Evolutionary conservation across 2,329 filamentous ascomycete genomes (phyloP), one percentile per base, ranked within the genome.

Genomic region (Cyanodermella asteris): DNA sequence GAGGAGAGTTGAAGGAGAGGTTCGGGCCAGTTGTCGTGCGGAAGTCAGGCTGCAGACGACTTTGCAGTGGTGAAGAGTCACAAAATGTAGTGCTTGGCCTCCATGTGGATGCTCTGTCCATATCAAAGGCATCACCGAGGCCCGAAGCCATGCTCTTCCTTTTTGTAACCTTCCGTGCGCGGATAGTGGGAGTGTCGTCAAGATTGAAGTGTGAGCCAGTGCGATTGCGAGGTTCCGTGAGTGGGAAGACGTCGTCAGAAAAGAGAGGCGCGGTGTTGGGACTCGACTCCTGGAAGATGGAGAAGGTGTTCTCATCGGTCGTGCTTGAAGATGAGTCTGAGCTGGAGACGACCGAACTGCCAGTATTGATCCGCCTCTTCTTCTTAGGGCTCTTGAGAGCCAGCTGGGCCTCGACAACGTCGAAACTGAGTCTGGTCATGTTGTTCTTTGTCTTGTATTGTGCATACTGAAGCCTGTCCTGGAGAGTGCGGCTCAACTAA

Each of bases 371-470:
- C 38, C 74, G 64, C 51, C 72, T 75, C 38, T 71, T 64, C 51
- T 73, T 67, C 44, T 82, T 60, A 50, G 84, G 67, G 44, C 81
- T 66, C 44, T 35, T 31, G 7, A 35, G 84, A 73, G n/a, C n/a
- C 34, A 84, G 56, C 45, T 72, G 75, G 25, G 80, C 78, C 51
- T 91, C 80, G 51, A 91, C 78, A 32, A 61, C 71, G 45, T 81
- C 77, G 42, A 90, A 66, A 34, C 74, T 77, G 45, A 91, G 64
- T 49, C 87, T 77, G 51, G 93, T 75, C 72, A 81, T 90, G 46
- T 82, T 82, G 55, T 91, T 75, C 52, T 90, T 81, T 37, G 87
- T 81, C 56, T 94, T 94, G 64, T 93, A 87, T 50, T 90, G 87
- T 45, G 87, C 87, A 35, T 94, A 68, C 30, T 87, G 84, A 31